These are phyloP conservation scores for Mucuna pruriens DNA, from an alignment of 306 rosid genomes.

Conservation along the genomic window DNA sequence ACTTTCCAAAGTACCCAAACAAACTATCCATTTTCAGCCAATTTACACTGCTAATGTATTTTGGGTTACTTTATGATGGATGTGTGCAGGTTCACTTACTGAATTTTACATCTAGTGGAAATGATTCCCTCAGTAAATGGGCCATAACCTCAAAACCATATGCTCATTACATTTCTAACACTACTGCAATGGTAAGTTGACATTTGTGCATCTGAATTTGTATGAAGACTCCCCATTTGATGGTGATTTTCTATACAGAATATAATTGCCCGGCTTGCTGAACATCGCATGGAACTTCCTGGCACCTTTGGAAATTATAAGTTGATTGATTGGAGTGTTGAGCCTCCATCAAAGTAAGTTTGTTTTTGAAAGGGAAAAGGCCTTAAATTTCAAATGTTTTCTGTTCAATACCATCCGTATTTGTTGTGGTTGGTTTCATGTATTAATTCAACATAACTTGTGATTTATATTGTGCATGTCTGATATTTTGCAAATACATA, in stretches of 20 bases:
- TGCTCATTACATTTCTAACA: constrained; percentile 60
- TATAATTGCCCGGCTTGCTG: constrained; percentile 65
- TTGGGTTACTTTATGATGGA: constrained; percentile 26
- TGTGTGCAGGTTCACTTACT: constrained; percentile 65
- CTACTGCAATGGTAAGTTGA: constrained; percentile 68
- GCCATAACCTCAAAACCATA: constrained; percentile 63
- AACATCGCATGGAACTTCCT: constrained; percentile 73
- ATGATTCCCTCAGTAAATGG: constrained; percentile 65
- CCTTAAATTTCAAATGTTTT: constrained; percentile 1
- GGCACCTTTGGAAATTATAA: constrained; percentile 70
- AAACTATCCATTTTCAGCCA: constrained; percentile 9
- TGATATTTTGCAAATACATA: neutral
- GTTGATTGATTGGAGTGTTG: constrained; percentile 72
- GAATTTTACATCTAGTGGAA: constrained; percentile 59
- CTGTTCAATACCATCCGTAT: neutral
- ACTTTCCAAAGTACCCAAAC: neutral
- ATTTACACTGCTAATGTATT: neutral
- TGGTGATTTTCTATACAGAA: constrained; percentile 52
- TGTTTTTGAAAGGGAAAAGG: neutral
- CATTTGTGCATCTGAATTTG: constrained; percentile 39
- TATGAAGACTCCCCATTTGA: constrained; percentile 38
- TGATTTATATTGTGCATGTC: constrained; percentile 9
- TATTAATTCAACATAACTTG: neutral
- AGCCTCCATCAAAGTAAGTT: constrained; percentile 56
- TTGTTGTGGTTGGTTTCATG: neutral